Base-by-base conservation (phyloP, 2,329 filamentous ascomycete genomes). In the Aciculosporium take region DNA sequence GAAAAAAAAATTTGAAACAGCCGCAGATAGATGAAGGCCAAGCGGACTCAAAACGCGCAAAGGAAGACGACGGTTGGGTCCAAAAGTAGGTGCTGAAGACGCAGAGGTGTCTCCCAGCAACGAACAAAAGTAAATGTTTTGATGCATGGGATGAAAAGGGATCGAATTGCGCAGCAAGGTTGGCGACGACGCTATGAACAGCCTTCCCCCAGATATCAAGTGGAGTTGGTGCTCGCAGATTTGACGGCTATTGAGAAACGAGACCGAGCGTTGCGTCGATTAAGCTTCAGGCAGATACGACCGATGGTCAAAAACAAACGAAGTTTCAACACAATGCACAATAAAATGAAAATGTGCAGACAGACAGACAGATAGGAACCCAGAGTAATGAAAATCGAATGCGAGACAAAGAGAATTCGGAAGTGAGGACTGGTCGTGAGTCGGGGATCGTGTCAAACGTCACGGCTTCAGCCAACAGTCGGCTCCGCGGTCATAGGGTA, bases 1-100 rank as follows among this genome's bases (percentile, higher is more conserved):
- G 51, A 51, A 51, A 56, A 51, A 51, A 58, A 49, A 45, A 53
- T 51, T n/a, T n/a, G 46, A 37, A 46, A 40, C 39, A 49, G 47
- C 25, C 27, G 18, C 18, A 5, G 30, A 31, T 32, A 13, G 17
- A 28, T 27, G 18, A n/a, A 35, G 39, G 18, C 28, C 17, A 32
- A 33, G 28, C 13, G 28, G 40, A 29, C 13, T 15, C 29, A 15
- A 24, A 23, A 21, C 7, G 2, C n/a, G 17, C n/a, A n/a, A 36
- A 31, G 15, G 28, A 8, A 27, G n/a, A 30, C 24, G 17, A 17
- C 39, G 9, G 17, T 21, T 15, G 24, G 12, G 24, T 20, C 9
- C 27, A 23, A 9, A 7, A 35, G 5, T 1, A 17, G 13, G 18
- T 27, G 33, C 25, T 37, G n/a, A 24, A 35, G 24, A 12, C 13